A percentile compares a stretch with the other conserved stretches of the same genome.
Conservation (phyloP, 495 filamentous ascomycete species). For the Trichocladium uniseriatum region DNA sequence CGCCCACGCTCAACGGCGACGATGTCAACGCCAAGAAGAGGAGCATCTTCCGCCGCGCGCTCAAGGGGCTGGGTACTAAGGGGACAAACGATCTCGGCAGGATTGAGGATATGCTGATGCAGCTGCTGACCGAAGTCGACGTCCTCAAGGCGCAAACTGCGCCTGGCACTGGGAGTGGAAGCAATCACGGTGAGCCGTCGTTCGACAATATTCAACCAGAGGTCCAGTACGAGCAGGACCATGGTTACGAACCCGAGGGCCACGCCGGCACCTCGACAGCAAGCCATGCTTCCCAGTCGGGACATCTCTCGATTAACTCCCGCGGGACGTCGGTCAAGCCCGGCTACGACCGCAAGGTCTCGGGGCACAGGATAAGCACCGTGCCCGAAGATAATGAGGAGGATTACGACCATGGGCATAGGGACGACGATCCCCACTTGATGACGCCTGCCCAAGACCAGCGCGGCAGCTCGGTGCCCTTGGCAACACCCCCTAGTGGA, state of each 20-base stretch:
- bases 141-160: conserved; percentile 60
- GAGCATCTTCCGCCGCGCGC: conserved; percentile 82
- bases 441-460: conserved; percentile 39
- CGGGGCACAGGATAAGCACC: conserved; percentile 76
- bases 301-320: conserved; percentile 62
- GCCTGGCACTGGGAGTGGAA: conserved; percentile 21
- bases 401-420: conserved; percentile 51
- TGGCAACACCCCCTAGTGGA: conserved; percentile 63
- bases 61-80: conserved; percentile 79
- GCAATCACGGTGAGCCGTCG: conserved; percentile 36
- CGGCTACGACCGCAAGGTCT: conserved; percentile 53
- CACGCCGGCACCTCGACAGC: conserved; percentile 67
- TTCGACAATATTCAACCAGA: conserved; percentile 49
- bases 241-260: conserved; percentile 77
- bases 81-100: conserved; percentile 78
- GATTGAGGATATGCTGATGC: conserved; percentile 93
- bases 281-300: conserved; percentile 59
- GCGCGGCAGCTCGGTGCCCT: conserved; percentile 54
- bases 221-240: conserved; percentile 46
- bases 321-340: conserved; percentile 51
- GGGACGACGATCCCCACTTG: conserved; percentile 36
- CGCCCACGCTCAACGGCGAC: conserved; percentile 54
- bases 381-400: conserved; percentile 72
- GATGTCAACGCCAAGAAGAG: conserved; percentile 70
- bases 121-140: conserved; percentile 85